Percentiles rank a stretch among this genome's conserved stretches.
Evolutionary conservation across 345 rosid genomes (phyloP).

Genomic region (Linum lewisii): DNA sequence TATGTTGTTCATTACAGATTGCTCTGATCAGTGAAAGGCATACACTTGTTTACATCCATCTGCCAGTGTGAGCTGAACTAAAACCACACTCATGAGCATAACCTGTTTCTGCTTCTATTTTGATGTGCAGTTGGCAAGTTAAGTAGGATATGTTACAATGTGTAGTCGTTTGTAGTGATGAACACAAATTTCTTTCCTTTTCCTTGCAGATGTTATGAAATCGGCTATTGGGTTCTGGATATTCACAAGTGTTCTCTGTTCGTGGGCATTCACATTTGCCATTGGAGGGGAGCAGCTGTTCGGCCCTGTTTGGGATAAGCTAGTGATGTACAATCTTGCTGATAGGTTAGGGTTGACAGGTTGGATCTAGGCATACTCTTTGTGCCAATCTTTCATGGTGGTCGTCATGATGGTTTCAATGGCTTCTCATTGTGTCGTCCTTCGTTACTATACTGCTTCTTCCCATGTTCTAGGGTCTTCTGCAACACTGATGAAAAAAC

Average conservation of each 20-base stretch:
- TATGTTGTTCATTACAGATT: neutral
- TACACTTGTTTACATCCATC: neutral
- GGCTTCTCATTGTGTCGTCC: neutral
- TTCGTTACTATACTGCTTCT: neutral
- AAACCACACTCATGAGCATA: too few species aligned
- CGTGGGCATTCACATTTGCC: constrained; percentile 89
- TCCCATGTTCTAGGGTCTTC: neutral
- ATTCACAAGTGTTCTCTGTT: constrained; percentile 44
- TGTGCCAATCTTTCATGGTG: neutral
- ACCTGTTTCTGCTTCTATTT: neutral
- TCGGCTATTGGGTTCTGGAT: constrained; percentile 73
- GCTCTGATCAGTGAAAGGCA: neutral
- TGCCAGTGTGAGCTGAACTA: too few species aligned
- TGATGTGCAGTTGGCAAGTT: neutral
- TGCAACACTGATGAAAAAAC: neutral
- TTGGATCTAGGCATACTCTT: constrained; percentile 29
- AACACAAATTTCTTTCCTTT: neutral
- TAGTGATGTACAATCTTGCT: constrained; percentile 89
- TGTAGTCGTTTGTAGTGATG: neutral
- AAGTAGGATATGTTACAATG: neutral
- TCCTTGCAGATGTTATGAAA: constrained; percentile 54
- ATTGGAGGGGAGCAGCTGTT: constrained; percentile 78
- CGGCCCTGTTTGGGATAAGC: constrained; percentile 74
- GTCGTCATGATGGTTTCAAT: neutral
- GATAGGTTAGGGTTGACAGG: constrained; percentile 82